Evolutionary conservation across 2,329 filamentous ascomycete species (phyloP).

Genomic region (Uncinocarpus reesii): DNA sequence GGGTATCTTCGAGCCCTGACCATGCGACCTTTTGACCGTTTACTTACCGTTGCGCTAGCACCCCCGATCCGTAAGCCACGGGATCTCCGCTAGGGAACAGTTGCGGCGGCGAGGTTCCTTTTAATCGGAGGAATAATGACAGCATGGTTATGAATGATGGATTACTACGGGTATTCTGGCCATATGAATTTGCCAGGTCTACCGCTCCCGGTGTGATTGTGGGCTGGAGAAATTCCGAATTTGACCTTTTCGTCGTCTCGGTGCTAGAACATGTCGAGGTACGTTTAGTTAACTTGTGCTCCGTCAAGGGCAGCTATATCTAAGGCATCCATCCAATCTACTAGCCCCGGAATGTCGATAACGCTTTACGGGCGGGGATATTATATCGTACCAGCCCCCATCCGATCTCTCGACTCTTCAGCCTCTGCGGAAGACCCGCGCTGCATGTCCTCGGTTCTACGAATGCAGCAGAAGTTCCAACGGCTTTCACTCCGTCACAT

Average conservation of each 20-base stretch:
- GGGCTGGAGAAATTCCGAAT: slow-evolving; percentile 86
- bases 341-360: slow-evolving; percentile 70
- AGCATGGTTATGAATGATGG: slow-evolving; percentile 63
- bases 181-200: slow-evolving; percentile 66
- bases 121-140: slow-evolving; percentile 45
- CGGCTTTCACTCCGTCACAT: slow-evolving; percentile 55
- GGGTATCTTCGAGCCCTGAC: slow-evolving; percentile 50
- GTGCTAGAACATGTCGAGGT: slow-evolving; percentile 88
- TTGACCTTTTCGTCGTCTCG: slow-evolving; percentile 82
- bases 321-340: neutral
- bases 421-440: slow-evolving; percentile 68
- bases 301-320: no score
- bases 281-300: no score
- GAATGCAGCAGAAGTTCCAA: slow-evolving; percentile 49
- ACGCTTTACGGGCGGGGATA: slow-evolving; percentile 71
- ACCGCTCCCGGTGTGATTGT: slow-evolving; percentile 74
- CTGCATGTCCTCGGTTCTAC: slow-evolving; percentile 79
- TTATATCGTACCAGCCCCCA: slow-evolving; percentile 75
- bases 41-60: slow-evolving; percentile 47
- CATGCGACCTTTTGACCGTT: neutral
- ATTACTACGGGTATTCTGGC: slow-evolving; percentile 98
- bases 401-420: slow-evolving; percentile 67
- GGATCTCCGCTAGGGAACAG: slow-evolving; percentile 91
- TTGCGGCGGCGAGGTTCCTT: slow-evolving; percentile 89
- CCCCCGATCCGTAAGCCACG: slow-evolving; percentile 63